phyloP scores from a whole-genome alignment of 768 basidiomycete species.

The Dictyophora rubrovolvata region DNA sequence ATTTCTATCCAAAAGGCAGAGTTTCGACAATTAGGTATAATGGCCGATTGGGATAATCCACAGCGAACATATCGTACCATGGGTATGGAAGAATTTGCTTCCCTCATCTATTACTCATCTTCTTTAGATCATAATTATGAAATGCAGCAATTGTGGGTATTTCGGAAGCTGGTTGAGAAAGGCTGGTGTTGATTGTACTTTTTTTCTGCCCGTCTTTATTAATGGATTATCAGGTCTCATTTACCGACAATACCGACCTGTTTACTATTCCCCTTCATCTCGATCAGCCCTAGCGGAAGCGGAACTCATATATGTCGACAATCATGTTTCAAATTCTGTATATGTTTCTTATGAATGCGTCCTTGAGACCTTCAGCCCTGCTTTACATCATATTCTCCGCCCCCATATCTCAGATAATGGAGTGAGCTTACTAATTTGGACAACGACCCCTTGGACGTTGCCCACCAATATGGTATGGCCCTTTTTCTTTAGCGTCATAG shows the following conservation, averaged over 20 bases:
- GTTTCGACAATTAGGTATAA: conserved; percentile 74
- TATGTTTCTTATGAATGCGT: conserved; percentile 51
- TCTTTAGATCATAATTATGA: conserved; percentile 73
- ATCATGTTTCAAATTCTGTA: conserved; percentile 79
- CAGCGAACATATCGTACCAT: conserved; percentile 74
- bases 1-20: conserved; percentile 68
- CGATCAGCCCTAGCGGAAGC: conserved; percentile 91
- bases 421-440: conserved; percentile 76
- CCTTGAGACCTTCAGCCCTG: conserved; percentile 11
- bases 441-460: conserved; percentile 95
- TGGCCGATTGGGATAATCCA: conserved; percentile 76
- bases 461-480: conserved; percentile 82
- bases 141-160: conserved; percentile 76
- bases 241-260: conserved; percentile 78
- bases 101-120: background rate
- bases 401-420: conserved; percentile 16
- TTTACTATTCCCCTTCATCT: conserved; percentile 92
- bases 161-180: conserved; percentile 80
- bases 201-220: background rate
- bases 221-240: conserved; percentile 52
- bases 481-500: background rate
- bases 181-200: conserved; percentile 31
- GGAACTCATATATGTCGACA: conserved; percentile 82
- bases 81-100: conserved; percentile 34
- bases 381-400: conserved; percentile 24